Evolutionary conservation across 2,329 filamentous ascomycete species (phyloP).

Genomic region (Coccinonectria pachysandricola): DNA sequence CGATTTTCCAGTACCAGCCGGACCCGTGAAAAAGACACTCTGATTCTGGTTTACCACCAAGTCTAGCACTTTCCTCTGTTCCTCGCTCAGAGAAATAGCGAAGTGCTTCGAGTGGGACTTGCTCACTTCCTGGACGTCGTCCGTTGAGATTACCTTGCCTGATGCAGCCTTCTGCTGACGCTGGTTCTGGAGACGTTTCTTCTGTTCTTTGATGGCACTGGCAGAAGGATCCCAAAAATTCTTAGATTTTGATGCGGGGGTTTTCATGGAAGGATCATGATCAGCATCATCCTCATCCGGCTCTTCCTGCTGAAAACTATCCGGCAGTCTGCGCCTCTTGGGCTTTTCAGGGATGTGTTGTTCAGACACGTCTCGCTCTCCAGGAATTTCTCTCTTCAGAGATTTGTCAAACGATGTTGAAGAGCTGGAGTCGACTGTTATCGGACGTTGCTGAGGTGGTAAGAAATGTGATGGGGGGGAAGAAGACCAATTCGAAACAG

Average conservation of each 20-base stretch:
- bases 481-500: conserved; percentile 60
- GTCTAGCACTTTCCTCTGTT: conserved; percentile 75
- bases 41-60: conserved; percentile 70
- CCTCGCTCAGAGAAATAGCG: conserved; percentile 65
- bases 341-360: conserved; percentile 23
- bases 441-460: conserved; percentile 16
- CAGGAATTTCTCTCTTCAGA: conserved; percentile 34
- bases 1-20: conserved; percentile 93
- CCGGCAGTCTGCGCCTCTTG: conserved; percentile 57
- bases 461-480: conserved; percentile 43
- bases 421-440: conserved; percentile 5
- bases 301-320: conserved; percentile 27
- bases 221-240: conserved; percentile 17
- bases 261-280: conserved; percentile 7
- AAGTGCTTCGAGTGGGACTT: conserved; percentile 25
- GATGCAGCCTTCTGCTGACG: conserved; percentile 28
- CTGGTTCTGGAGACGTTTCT: conserved; percentile 60
- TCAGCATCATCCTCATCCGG: conserved; percentile 24
- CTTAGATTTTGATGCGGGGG: conserved; percentile 18
- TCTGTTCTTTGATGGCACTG: conserved; percentile 48
- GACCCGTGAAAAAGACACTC: conserved; percentile 97
- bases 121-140: conserved; percentile 32
- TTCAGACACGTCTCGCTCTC: conserved; percentile 18
- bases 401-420: conserved; percentile 16
- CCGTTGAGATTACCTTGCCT: conserved; percentile 17